Conservation (phyloP, 805 yeast species). For the Suhomyces xylopsoci region DNA sequence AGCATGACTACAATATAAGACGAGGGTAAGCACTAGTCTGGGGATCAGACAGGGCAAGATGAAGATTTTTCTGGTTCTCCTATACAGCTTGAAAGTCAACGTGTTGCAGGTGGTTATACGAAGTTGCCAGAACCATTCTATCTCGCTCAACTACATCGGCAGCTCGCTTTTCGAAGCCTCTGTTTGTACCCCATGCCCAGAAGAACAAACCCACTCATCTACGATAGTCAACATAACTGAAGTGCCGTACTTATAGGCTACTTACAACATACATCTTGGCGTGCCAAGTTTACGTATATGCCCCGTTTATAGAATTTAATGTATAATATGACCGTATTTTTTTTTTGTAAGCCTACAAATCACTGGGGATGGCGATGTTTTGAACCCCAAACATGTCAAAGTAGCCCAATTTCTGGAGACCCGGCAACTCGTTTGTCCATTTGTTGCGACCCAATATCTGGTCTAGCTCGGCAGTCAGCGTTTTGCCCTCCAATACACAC, state of each 20-base stretch:
- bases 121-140: slow-evolving; percentile 30
- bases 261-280: slow-evolving; percentile 2
- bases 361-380: neutral
- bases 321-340: neutral
- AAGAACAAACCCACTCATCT: slow-evolving; percentile 22
- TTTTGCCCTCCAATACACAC: slow-evolving; percentile 44
- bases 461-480: slow-evolving; percentile 24
- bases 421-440: slow-evolving; percentile 30
- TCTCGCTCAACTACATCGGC: slow-evolving; percentile 30
- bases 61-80: slow-evolving; percentile 31
- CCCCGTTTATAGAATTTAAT: neutral
- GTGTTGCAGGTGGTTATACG: slow-evolving; percentile 33
- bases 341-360: neutral
- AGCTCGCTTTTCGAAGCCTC: slow-evolving; percentile 31
- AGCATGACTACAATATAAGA: neutral
- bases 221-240: slow-evolving; percentile 28
- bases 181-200: slow-evolving; percentile 22
- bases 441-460: slow-evolving; percentile 25
- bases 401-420: slow-evolving; percentile 24
- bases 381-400: slow-evolving; percentile 19
- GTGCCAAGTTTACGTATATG: neutral
- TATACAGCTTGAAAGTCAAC: slow-evolving; percentile 38
- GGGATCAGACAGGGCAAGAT: slow-evolving; percentile 13
- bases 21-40: neutral
- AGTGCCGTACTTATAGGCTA: slow-evolving; percentile 19